Evolutionary conservation across 306 rosid species (phyloP), one percentile per base, ranked within the genome.

Genomic region (Carpinus fangiana): DNA sequence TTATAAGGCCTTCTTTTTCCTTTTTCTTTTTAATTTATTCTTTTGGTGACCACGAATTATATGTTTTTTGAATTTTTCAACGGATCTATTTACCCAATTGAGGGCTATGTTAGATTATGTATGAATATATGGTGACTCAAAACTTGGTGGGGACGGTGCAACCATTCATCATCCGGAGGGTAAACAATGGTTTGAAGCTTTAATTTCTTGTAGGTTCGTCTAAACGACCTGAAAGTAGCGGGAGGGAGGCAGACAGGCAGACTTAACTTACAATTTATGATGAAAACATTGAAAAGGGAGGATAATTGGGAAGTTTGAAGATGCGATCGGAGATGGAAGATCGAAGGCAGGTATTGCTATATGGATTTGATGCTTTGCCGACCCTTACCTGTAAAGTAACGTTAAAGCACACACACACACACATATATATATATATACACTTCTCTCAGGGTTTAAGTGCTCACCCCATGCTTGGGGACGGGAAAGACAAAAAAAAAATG

Each of bases 321-420:
- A 82, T 77, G 81, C 79, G 45, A 41, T 86, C 72, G 80, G 54
- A 75, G 81, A 73, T 73, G 56, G 74, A 76, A 72, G 69, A 23
- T 23, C 26, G 26, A 81, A 75, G 81, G 34, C 59, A 86, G 59
- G 80, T 53, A 69, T 79, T 73, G 43, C 57, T 67, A 64, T 12
- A 48, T 48, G 52, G 82, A 60, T 51, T 43, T 21, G 82, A 77
- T 73, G 48, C 76, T 78, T 86, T 70, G 68, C 80, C 8, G 65
- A 59, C 6, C 16, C 65, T 59, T 59, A 12, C 1, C 65, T 4
- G 65, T 8, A 59, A 59, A 59, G 65, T 16, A 59, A 59, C 9
- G 36, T 59, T 0, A 55, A 31, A 31, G 2, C 34, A 31, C 3
- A 23, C 26, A 23, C 26, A 23, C 26, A 23, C 26, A 23, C 26